Base-by-base conservation (phyloP, 495 filamentous ascomycete genomes). In the Cercophora scortea region DNA sequence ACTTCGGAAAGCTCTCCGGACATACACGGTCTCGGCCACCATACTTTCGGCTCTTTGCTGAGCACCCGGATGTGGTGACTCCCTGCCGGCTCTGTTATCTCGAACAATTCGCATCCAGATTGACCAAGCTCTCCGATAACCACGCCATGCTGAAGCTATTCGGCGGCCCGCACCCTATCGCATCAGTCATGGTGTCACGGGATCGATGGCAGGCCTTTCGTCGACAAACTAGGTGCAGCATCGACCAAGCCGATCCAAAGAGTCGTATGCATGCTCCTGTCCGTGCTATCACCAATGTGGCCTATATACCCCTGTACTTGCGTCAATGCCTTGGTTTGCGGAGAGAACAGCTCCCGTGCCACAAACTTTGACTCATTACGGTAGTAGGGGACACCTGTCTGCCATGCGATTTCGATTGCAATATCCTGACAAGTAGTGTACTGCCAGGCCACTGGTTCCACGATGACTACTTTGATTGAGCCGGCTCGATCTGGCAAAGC, bases 301-400 rank as follows among this genome's bases (percentile, higher is more conserved):
- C 13, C 17, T 35, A n/a, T 34, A 41, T 33, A 71, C 52, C 64
- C 68, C 60, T 66, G 59, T 56, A 58, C 48, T 40, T 66, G 67
- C 60, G 58, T 70, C 45, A 56, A 58, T 58, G 59, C 63, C 46
- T 60, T 60, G 54, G 45, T 62, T 25, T 66, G 61, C 61, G 36
- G 56, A 50, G 54, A 38, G 45, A 48, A 32, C 17, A 42, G 9
- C 34, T 35, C 44, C 36, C 50, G 32, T 49, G 33, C 32, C 35
- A 52, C 53, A 45, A 45, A 39, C 25, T 32, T 54, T 58, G 55
- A 61, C 48, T 58, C 44, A 59, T 50, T 47, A n/a, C n/a, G n/a
- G n/a, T n/a, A n/a, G n/a, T n/a, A 45, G 34, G 32, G 8, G 42
- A 17, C 19, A 42, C 42, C 11, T 35, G 32, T n/a, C 39, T 42